Percentiles rank a stretch among this genome's conserved stretches.
These are phyloP conservation scores for Obba rivulosa DNA, from an alignment of 768 basidiomycete genomes.

Conservation along the genomic window DNA sequence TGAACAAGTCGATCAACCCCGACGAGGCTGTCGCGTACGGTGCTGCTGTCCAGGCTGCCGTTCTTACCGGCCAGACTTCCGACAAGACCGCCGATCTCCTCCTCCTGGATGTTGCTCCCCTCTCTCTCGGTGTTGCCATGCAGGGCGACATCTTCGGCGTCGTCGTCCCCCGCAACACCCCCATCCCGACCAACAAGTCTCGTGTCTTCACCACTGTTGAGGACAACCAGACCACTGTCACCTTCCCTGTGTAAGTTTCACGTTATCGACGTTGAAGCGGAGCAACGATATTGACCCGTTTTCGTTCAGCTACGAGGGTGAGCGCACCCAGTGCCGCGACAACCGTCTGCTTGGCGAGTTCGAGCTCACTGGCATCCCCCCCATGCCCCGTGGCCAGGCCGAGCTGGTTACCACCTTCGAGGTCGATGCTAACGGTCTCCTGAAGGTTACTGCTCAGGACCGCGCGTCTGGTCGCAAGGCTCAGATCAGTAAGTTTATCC, in stretches of 20 bases:
- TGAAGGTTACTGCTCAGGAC: conserved; percentile 98
- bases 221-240: conserved; percentile 99
- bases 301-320: conserved; percentile 82
- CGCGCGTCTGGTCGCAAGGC: conserved; percentile 99
- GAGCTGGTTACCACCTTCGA: conserved; percentile 99
- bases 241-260: conserved; percentile 87
- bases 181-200: conserved; percentile 99
- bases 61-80: conserved; percentile 97
- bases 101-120: conserved; percentile 95
- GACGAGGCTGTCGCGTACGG: conserved; percentile 99
- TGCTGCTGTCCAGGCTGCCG: conserved; percentile 98
- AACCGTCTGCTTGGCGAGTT: conserved; percentile 99
- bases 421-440: conserved; percentile 97
- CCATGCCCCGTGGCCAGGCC: conserved; percentile 98
- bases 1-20: conserved; percentile 99
- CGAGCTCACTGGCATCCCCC: conserved; percentile 97
- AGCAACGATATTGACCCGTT: conserved; percentile 3
- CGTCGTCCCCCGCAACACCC: conserved; percentile 98
- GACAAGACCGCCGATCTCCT: conserved; percentile 99
- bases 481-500: conserved; percentile 71
- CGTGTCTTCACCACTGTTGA: conserved; percentile 99
- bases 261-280: too few relatives aligned
- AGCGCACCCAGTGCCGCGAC: conserved; percentile 99
- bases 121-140: conserved; percentile 99
- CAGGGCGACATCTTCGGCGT: conserved; percentile 99